A percentile compares a stretch with the other conserved stretches of the same genome.
These are phyloP conservation scores for Catharanthus roseus DNA, from an alignment of 257 asterid species.

Conservation along the genomic window DNA sequence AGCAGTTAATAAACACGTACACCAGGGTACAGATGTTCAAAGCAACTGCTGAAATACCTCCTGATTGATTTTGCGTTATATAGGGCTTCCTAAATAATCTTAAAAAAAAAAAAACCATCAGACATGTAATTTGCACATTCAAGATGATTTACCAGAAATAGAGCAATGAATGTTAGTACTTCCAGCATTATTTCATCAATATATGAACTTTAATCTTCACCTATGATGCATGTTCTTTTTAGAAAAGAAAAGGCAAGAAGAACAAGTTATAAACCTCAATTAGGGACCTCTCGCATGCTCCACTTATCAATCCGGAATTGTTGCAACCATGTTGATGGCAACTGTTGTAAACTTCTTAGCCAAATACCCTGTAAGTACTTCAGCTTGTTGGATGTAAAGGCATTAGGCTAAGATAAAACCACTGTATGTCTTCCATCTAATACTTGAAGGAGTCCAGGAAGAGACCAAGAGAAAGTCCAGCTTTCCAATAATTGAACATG, in stretches of 20 bases:
- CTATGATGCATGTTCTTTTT: background rate
- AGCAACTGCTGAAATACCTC: slow-evolving; percentile 1
- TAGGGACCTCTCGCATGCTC: background rate
- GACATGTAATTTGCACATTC: background rate
- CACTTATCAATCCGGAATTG: background rate
- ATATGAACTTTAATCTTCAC: too few relatives aligned
- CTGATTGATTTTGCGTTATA: background rate
- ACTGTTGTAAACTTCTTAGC: background rate
- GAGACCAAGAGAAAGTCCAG: slow-evolving; percentile 81
- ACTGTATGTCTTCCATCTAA: slow-evolving; percentile 19
- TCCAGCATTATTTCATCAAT: too few relatives aligned
- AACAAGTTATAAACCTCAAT: background rate
- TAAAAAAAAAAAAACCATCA: background rate
- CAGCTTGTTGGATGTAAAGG: background rate
- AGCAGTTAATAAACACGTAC: background rate
- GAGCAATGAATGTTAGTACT: too few relatives aligned
- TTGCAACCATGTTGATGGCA: background rate
- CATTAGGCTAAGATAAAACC: background rate
- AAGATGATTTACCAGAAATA: background rate
- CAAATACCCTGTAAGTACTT: background rate
- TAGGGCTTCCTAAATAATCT: background rate
- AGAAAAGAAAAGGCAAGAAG: background rate
- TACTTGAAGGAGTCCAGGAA: slow-evolving; percentile 92
- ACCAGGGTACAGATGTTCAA: background rate
- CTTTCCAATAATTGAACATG: slow-evolving; percentile 86